Evolutionary conservation across 805 yeast genomes (phyloP), one percentile per base, ranked within the genome.

Genomic region (Dipodascus albidus): DNA sequence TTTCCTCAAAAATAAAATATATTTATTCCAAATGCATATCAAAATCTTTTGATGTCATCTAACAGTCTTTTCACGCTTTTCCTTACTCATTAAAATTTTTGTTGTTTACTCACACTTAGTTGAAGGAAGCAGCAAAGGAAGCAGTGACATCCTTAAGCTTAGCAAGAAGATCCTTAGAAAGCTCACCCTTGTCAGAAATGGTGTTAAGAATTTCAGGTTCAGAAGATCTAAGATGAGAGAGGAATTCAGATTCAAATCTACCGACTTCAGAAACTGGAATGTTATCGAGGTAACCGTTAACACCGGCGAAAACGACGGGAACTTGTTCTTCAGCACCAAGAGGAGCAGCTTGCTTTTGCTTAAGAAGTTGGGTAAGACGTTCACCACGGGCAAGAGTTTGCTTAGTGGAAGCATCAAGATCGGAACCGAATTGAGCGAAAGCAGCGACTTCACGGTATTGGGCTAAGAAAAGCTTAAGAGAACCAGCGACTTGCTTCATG

Each of bases 361-460:
- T 90, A 76, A 93, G 84, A 75, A 93, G 80, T 81, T 90, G 98
- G 68, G 99, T 93, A 72, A 93, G 86, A 82, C 99, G 91, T 85
- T 93, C 99, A 89, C 99, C 99, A 86, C 99, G 90, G 69, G 80
- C 79, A 75, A 93, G 84, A 70, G 99, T 93, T 81, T 89, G 97
- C 82, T 91, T 93, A 77, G 99, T 93, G 58, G 97, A 89, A 67
- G 99, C 98, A 78, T 93, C 99, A 75, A 93, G 83, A 79, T 93
- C 99, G 66, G 99, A 93, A 85, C 99, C 99, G 83, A 93, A 93
- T 83, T 93, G 99, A 69, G 99, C 99, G 77, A 93, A 93, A 70
- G 99, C 99, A 74, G 99, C 99, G 69, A 93, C 99, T 85, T 93
- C 99, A 88, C 99, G 90, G 87, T 93, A 93, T 82, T 93, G 99